These are phyloP conservation scores for Cryptococcus deneoformans DNA, from an alignment of 1,284 basidiomycete genomes.

Conservation along the genomic window DNA sequence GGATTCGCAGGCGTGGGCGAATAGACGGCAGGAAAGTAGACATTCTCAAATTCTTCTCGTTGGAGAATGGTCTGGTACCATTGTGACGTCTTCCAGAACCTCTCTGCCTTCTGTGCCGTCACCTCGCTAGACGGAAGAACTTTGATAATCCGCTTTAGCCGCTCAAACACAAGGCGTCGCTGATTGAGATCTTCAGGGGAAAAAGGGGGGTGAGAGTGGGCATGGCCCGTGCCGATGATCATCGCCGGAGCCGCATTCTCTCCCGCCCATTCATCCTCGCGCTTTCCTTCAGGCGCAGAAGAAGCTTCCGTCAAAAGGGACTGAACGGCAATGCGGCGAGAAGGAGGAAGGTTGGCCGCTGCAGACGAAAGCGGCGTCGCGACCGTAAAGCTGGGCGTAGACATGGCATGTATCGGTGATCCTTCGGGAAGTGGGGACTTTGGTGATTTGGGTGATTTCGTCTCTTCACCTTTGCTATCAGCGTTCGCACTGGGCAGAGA, in stretches of 20 bases:
- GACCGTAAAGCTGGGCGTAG: conserved; percentile 17
- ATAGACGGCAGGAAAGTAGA: conserved; percentile 43
- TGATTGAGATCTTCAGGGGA: conserved; percentile 18
- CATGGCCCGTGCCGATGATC: conserved; percentile 26
- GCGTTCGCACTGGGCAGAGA: neutral
- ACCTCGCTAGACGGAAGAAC: conserved; percentile 35
- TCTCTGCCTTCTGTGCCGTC: conserved; percentile 17
- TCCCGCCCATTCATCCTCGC: conserved; percentile 40
- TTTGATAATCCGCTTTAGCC: conserved; percentile 28
- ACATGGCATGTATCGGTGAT: conserved; percentile 16
- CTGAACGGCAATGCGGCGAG: conserved; percentile 33
- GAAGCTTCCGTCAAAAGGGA: conserved; percentile 31
- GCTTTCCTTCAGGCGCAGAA: conserved; percentile 30
- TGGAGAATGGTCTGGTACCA: conserved; percentile 41
- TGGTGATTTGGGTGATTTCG: conserved; percentile 1
- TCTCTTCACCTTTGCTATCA: neutral
- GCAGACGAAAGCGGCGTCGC: conserved; percentile 16
- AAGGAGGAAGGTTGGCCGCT: conserved; percentile 14
- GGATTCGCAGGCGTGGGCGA: conserved; percentile 38
- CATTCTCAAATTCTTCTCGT: conserved; percentile 33
- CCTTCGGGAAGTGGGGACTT: neutral
- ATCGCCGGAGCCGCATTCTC: conserved; percentile 40
- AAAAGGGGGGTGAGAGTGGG: conserved; percentile 2
- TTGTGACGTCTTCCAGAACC: conserved; percentile 29
- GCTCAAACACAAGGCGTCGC: conserved; percentile 24